These are phyloP conservation scores for Arachis monticola DNA, from an alignment of 331 rosid genomes.

Conservation along the genomic window DNA sequence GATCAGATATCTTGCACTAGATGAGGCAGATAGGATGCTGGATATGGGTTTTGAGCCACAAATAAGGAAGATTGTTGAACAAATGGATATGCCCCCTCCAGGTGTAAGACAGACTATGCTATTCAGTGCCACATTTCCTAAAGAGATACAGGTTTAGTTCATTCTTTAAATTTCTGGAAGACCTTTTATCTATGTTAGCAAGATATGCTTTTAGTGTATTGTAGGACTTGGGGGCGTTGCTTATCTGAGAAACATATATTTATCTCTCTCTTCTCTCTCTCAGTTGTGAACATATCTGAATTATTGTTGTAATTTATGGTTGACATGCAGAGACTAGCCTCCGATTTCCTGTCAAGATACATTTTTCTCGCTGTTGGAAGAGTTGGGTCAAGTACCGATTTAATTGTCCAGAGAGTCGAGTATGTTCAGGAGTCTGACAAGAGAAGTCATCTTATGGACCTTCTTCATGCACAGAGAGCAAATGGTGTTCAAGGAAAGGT, in stretches of 20 bases:
- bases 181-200: constrained; percentile 16
- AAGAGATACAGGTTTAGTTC: constrained; percentile 76
- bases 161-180: constrained; percentile 1
- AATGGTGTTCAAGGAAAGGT: too few species aligned
- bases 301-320: constrained; percentile 4
- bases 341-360: too few species aligned
- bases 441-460: too few species aligned
- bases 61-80: constrained; percentile 83
- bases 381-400: too few species aligned
- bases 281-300: constrained; percentile 10
- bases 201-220: constrained; percentile 39
- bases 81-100: constrained; percentile 91
- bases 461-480: too few species aligned
- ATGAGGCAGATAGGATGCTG: constrained; percentile 91
- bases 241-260: constrained; percentile 53
- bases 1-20: constrained; percentile 74
- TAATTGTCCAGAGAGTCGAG: too few species aligned
- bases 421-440: too few species aligned
- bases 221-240: constrained; percentile 19
- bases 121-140: constrained; percentile 91
- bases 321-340: too few species aligned
- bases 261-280: constrained; percentile 29
- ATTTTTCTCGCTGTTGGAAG: too few species aligned
- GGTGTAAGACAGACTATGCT: constrained; percentile 84
- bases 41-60: constrained; percentile 96